A percentile compares a stretch with the other conserved stretches of the same genome.
Evolutionary conservation across 2,329 filamentous ascomycete species (phyloP).

Genomic region (Fusarium sp.): DNA sequence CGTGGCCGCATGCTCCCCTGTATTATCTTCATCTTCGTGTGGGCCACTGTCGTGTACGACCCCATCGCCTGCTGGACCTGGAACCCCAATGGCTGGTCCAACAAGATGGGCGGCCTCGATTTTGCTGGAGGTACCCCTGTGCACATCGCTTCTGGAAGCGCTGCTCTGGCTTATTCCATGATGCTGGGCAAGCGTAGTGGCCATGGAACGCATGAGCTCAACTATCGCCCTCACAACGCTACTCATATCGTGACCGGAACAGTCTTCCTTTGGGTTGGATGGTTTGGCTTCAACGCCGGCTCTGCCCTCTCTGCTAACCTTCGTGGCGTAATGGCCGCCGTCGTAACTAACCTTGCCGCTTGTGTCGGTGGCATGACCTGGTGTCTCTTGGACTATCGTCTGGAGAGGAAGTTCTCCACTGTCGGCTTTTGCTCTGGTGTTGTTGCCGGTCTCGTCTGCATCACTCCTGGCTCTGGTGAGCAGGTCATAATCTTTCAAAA

Average conservation of each 20-base stretch:
- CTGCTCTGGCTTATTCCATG: slow-evolving; percentile 88
- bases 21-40: slow-evolving; percentile 92
- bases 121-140: slow-evolving; percentile 92
- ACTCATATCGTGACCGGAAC: slow-evolving; percentile 93
- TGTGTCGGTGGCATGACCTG: slow-evolving; percentile 87
- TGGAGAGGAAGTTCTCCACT: slow-evolving; percentile 92
- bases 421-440: slow-evolving; percentile 94
- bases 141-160: slow-evolving; percentile 84
- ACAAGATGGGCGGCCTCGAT: slow-evolving; percentile 81
- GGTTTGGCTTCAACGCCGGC: slow-evolving; percentile 95
- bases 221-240: slow-evolving; percentile 92
- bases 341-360: slow-evolving; percentile 87
- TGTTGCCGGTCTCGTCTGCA: slow-evolving; percentile 85
- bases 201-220: slow-evolving; percentile 87
- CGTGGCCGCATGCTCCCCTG: slow-evolving; percentile 88
- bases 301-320: slow-evolving; percentile 84
- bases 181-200: slow-evolving; percentile 88
- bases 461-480: slow-evolving; percentile 84
- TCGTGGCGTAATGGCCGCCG: slow-evolving; percentile 85
- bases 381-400: slow-evolving; percentile 88
- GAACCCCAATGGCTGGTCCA: slow-evolving; percentile 85
- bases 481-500: neutral
- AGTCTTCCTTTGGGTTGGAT: slow-evolving; percentile 94
- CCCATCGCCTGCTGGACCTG: slow-evolving; percentile 96
- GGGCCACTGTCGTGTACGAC: slow-evolving; percentile 90